phyloP scores from a whole-genome alignment of 495 filamentous ascomycete species.

The Penicillium desertorum region DNA sequence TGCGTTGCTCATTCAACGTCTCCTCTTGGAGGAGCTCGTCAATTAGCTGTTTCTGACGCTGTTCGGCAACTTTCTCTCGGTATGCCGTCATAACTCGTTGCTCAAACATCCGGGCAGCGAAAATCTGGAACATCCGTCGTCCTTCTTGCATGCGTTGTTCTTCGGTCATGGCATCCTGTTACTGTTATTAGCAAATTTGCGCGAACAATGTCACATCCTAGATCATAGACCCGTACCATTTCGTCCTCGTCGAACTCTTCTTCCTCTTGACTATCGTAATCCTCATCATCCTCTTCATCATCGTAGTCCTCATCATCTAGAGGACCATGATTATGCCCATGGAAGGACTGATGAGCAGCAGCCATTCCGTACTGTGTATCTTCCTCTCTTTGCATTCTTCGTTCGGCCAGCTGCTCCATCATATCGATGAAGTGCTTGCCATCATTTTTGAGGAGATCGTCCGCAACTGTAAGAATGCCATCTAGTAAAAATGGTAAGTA shows the following conservation, averaged over 20 bases:
- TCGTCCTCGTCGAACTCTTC: conserved; percentile 85
- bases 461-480: conserved; percentile 96
- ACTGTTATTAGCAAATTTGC: background rate
- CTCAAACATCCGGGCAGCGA: conserved; percentile 98
- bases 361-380: conserved; percentile 71
- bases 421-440: conserved; percentile 99
- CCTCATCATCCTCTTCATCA: conserved; percentile 75
- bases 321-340: conserved; percentile 63
- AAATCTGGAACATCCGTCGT: conserved; percentile 98
- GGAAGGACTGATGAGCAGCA: conserved; percentile 58
- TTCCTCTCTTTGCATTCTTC: conserved; percentile 93
- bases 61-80: conserved; percentile 89
- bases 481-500: conserved; percentile 52
- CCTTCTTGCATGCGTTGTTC: conserved; percentile 99
- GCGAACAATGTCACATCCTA: conserved; percentile 17
- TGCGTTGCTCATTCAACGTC: conserved; percentile 67
- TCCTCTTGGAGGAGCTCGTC: conserved; percentile 88
- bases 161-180: conserved; percentile 91
- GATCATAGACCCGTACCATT: conserved; percentile 53
- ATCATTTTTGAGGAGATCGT: conserved; percentile 97
- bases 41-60: conserved; percentile 87
- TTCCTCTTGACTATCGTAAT: conserved; percentile 85
- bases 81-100: conserved; percentile 97
- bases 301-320: conserved; percentile 74
- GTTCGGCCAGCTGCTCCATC: conserved; percentile 99